Conservation (phyloP, 75 land plant genomes). For the Cupressus sempervirens region DNA sequence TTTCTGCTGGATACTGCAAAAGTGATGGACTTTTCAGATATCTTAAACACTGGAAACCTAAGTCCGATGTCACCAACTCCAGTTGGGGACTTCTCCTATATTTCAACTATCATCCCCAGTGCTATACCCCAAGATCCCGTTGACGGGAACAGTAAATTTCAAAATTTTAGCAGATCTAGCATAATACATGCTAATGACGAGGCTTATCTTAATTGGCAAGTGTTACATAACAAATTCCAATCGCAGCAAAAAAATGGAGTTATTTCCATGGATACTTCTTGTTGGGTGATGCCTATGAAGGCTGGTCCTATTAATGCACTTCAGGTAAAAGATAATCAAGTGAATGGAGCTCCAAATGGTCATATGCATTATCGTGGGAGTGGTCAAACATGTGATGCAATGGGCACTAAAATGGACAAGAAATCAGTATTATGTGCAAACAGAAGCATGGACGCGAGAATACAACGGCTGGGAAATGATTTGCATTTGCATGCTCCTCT, state of each 20-base stretch:
- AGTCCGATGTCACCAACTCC: slow-evolving; percentile 8
- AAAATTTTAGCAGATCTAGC: background rate
- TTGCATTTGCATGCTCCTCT: background rate
- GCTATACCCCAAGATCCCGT: background rate
- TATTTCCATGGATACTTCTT: background rate
- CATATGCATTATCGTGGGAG: background rate
- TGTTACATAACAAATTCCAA: background rate
- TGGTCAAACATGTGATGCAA: background rate
- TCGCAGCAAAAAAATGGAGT: background rate
- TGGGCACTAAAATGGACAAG: background rate
- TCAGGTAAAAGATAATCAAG: background rate
- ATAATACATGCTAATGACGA: background rate
- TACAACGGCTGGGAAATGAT: background rate
- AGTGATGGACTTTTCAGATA: background rate
- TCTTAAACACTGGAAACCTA: slow-evolving; percentile 6
- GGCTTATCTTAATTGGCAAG: background rate
- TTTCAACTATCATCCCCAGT: background rate
- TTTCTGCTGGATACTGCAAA: background rate
- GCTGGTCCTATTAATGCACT: background rate
- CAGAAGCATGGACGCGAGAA: background rate
- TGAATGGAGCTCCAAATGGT: background rate
- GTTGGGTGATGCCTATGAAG: background rate
- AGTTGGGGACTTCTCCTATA: background rate
- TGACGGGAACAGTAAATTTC: background rate
- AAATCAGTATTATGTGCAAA: background rate